Percentiles rank a stretch among this genome's conserved stretches.
These are phyloP conservation scores for Gastrodia elata DNA, from an alignment of 106 monocot species.

Conservation along the genomic window DNA sequence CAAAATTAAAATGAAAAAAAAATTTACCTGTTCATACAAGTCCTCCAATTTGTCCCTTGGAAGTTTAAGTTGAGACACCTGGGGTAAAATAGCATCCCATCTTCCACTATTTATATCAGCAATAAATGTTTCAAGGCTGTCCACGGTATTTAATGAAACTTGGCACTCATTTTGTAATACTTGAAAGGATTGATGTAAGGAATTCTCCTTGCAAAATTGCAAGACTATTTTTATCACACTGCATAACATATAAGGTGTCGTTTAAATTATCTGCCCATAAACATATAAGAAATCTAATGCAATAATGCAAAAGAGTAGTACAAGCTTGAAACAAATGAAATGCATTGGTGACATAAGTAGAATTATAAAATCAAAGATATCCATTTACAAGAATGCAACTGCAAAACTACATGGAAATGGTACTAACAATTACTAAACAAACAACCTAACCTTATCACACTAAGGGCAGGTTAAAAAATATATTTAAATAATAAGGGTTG, in stretches of 20 bases:
- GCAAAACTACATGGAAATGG: neutral
- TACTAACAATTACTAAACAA: neutral
- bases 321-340: neutral
- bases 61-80: conserved; percentile 86
- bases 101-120: conserved; percentile 77
- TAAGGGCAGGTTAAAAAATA: neutral
- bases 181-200: conserved; percentile 84
- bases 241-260: conserved; percentile 15
- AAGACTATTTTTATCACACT: conserved; percentile 94
- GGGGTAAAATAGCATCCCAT: conserved; percentile 88
- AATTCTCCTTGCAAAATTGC: conserved; percentile 96
- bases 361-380: neutral
- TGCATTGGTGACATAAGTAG: neutral
- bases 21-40: conserved; percentile 73
- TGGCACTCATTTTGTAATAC: conserved; percentile 87
- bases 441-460: neutral
- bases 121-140: conserved; percentile 83
- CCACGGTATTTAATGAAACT: conserved; percentile 88
- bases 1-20: neutral
- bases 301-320: neutral
- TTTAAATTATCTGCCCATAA: neutral
- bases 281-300: neutral
- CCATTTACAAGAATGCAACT: neutral
- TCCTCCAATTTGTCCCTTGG: conserved; percentile 89
- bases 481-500: neutral